These are phyloP conservation scores for Rhynchospora pubera DNA, from an alignment of 176 grass and related monocot genomes.

Conservation along the genomic window DNA sequence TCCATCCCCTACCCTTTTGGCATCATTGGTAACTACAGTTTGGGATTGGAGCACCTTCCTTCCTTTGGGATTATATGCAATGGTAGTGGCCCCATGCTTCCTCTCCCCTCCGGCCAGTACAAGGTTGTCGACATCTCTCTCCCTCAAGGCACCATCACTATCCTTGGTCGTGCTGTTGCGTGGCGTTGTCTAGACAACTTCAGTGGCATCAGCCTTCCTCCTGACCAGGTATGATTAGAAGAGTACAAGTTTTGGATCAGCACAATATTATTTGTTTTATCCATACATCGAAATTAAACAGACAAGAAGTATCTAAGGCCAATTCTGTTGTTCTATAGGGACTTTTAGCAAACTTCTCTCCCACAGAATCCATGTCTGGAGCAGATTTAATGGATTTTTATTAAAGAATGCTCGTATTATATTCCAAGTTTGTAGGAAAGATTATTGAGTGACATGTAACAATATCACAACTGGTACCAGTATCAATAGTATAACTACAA, in stretches of 20 bases:
- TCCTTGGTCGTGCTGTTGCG: neutral
- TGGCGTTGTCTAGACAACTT: neutral
- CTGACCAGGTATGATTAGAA: neutral
- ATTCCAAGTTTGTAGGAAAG: neutral
- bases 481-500: no score
- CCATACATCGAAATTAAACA: neutral
- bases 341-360: no score
- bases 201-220: neutral
- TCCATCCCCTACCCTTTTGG: slow-evolving; percentile 47
- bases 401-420: neutral
- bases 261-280: neutral
- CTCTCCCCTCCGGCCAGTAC: neutral
- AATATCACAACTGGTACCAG: no score
- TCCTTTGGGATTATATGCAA: slow-evolving; percentile 22
- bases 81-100: neutral
- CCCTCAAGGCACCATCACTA: slow-evolving; percentile 28
- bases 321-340: neutral
- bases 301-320: neutral
- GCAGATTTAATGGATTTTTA: neutral
- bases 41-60: neutral
- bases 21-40: slow-evolving; percentile 1
- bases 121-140: slow-evolving; percentile 32
- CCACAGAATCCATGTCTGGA: neutral
- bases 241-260: no score
- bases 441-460: no score